Evolutionary conservation across 257 asterid species (phyloP).

Genomic region (Cruciata laevipes): DNA sequence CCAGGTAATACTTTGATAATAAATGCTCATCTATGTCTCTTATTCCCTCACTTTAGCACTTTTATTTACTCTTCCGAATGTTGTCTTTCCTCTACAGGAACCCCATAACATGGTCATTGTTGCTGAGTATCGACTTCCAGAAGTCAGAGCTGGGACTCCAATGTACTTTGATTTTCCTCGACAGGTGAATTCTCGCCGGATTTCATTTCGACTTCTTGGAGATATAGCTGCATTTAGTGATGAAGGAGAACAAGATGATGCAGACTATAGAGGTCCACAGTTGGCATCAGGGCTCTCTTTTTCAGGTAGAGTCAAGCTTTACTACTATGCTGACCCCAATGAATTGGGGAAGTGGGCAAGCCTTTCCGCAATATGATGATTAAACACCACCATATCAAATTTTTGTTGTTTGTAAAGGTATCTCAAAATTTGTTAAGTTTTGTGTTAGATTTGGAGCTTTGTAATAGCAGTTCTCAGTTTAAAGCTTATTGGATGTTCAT

Average conservation of each 20-base stretch:
- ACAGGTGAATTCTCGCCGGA: conserved; percentile 53
- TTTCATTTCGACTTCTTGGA: conserved; percentile 75
- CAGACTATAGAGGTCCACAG: conserved; percentile 43
- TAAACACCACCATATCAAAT: not conserved
- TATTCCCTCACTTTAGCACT: not conserved
- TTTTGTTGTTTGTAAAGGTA: conserved; percentile 3
- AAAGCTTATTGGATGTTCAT: not conserved
- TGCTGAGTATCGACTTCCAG: conserved; percentile 86
- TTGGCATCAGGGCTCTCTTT: conserved; percentile 75
- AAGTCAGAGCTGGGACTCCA: conserved; percentile 74
- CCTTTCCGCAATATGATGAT: conserved; percentile 66
- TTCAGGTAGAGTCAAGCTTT: conserved; percentile 69
- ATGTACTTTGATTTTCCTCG: conserved; percentile 97
- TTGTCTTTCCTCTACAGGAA: conserved; percentile 38
- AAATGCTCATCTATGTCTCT: not conserved
- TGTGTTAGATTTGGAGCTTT: not conserved
- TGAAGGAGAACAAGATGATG: conserved; percentile 74
- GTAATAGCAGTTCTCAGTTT: not conserved
- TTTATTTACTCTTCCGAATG: not conserved
- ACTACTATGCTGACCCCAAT: conserved; percentile 80
- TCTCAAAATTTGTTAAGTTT: not conserved
- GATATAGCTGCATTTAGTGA: conserved; percentile 75
- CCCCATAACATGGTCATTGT: conserved; percentile 62
- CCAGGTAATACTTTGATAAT: conserved; percentile 47
- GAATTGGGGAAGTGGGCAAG: conserved; percentile 97